These are phyloP conservation scores for Fusarium austroafricanum DNA, from an alignment of 2,329 filamentous ascomycete genomes.

Conservation along the genomic window DNA sequence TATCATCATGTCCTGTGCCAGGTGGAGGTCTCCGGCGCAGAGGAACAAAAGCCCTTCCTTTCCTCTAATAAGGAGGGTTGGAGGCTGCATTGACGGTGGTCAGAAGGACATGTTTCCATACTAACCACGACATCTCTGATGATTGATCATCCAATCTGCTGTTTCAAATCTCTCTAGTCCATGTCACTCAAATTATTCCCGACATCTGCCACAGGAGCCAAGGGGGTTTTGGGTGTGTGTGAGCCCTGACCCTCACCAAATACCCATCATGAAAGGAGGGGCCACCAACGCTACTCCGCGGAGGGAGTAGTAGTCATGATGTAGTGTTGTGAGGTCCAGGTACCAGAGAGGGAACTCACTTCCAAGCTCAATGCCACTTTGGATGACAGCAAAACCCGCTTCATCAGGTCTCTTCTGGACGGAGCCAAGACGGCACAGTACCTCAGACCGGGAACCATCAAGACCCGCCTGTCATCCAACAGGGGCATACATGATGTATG, in stretches of 20 bases:
- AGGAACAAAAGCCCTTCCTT: constrained; percentile 14
- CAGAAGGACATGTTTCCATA: constrained; percentile 31
- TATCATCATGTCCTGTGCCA: background rate
- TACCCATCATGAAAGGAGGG: constrained; percentile 34
- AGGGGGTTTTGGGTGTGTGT: constrained; percentile 18
- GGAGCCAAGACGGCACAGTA: constrained; percentile 31
- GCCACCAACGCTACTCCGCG: constrained; percentile 25
- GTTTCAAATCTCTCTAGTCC: constrained; percentile 15
- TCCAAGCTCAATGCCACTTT: constrained; percentile 9
- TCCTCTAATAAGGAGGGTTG: constrained; percentile 14
- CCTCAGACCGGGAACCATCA: constrained; percentile 24
- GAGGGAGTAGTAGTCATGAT: constrained; percentile 36
- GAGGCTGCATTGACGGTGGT: constrained; percentile 27
- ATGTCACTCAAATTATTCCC: constrained; percentile 24
- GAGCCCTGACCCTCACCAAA: constrained; percentile 31
- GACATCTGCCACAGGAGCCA: constrained; percentile 15
- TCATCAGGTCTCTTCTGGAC: constrained; percentile 22
- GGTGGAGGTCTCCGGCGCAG: background rate
- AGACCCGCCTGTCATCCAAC: constrained; percentile 29
- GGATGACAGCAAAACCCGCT: constrained; percentile 17
- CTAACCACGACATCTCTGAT: constrained; percentile 1
- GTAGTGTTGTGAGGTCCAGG: constrained; percentile 32
- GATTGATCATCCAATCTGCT: constrained; percentile 23
- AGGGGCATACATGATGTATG: constrained; percentile 28
- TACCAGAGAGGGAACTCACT: constrained; percentile 29